These are phyloP conservation scores for Sodiomyces alkalinus DNA, from an alignment of 2,329 filamentous ascomycete genomes.

Conservation along the genomic window DNA sequence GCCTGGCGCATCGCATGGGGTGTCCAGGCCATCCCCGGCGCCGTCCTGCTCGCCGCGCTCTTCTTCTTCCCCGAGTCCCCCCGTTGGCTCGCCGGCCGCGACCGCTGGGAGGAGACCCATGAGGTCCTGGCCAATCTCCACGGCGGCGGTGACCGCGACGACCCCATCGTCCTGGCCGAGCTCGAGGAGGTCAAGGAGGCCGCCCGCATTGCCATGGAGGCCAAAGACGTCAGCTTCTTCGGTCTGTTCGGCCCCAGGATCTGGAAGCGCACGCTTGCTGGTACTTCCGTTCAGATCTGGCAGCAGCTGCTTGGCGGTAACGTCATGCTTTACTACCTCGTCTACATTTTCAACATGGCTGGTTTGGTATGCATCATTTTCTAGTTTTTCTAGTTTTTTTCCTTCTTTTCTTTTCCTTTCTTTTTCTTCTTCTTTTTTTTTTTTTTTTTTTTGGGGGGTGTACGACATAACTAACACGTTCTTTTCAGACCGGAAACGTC, in stretches of 20 bases:
- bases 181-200: conserved; percentile 35
- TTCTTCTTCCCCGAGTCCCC: conserved; percentile 4
- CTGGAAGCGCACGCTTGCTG: conserved; percentile 35
- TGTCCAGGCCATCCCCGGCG: conserved; percentile 2
- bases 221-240: conserved; percentile 21
- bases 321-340: conserved; percentile 44
- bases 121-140: conserved; percentile 44
- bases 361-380: conserved; percentile 20
- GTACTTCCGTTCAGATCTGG: conserved; percentile 38
- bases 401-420: too few species aligned
- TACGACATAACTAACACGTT: not conserved
- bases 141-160: conserved; percentile 34
- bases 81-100: conserved; percentile 35
- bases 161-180: conserved; percentile 41
- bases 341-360: conserved; percentile 48
- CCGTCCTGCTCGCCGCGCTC: conserved; percentile 1
- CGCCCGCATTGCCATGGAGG: conserved; percentile 20
- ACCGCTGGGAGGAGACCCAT: conserved; percentile 50
- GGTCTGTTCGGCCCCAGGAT: conserved; percentile 30
- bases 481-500: conserved; percentile 10
- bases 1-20: conserved; percentile 38
- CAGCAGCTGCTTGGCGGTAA: conserved; percentile 42
- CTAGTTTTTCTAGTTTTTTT: too few species aligned
- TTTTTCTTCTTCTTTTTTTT: too few species aligned
- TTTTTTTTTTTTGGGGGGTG: too few species aligned